Conservation (phyloP, 2,329 filamentous ascomycete species). For the Stemphylium vesicarium region DNA sequence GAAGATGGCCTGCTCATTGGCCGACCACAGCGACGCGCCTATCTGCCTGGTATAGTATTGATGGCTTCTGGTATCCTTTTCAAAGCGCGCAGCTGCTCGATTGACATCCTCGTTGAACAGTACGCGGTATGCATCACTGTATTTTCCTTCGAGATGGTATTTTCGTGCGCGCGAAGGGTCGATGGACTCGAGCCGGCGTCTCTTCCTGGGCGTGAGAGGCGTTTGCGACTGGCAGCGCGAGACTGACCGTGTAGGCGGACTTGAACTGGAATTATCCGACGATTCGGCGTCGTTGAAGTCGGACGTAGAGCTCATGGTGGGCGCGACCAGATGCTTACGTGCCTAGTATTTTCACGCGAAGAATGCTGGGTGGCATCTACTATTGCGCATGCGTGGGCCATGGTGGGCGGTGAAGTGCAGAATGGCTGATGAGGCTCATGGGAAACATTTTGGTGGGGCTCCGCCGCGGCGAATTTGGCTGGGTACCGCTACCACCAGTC, state of each 20-base stretch:
- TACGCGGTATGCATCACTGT: constrained; percentile 53
- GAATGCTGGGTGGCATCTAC: not conserved
- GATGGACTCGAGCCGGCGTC: constrained; percentile 29
- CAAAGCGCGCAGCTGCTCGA: constrained; percentile 26
- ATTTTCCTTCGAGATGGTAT: constrained; percentile 48
- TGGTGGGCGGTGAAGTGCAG: constrained; percentile 17
- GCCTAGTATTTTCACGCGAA: not conserved
- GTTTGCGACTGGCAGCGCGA: constrained; percentile 20
- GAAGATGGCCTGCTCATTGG: constrained; percentile 72
- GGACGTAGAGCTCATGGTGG: constrained; percentile 28
- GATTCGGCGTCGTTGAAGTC: constrained; percentile 8
- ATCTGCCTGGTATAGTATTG: constrained; percentile 60
- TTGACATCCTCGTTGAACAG: constrained; percentile 43
- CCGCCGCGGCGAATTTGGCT: constrained; percentile 4
- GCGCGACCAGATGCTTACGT: not conserved
- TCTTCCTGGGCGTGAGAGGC: constrained; percentile 30
- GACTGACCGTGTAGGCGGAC: constrained; percentile 3
- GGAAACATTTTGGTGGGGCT: constrained; percentile 9
- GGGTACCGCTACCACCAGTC: not conserved
- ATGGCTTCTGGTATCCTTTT: not conserved
- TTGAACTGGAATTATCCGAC: constrained; percentile 2
- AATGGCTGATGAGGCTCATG: not conserved
- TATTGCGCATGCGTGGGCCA: constrained; percentile 10
- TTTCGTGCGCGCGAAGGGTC: constrained; percentile 24
- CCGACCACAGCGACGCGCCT: constrained; percentile 73